These are phyloP conservation scores for Sugiyamaella chiloensis DNA, from an alignment of 805 yeast genomes.

Conservation along the genomic window DNA sequence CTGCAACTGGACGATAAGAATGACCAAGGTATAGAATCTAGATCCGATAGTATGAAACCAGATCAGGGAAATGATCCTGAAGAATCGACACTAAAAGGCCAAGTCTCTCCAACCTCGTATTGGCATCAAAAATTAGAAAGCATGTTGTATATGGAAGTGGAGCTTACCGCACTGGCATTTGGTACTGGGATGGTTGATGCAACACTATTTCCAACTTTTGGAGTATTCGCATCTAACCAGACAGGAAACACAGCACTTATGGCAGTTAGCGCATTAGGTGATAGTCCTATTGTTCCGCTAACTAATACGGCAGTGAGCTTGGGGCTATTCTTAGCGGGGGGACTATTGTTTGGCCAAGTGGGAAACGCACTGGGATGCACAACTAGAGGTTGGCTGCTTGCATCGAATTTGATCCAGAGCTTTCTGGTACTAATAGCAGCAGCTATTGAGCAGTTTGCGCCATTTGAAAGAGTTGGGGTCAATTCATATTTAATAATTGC, in stretches of 20 bases:
- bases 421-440: constrained; percentile 4
- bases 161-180: constrained; percentile 7
- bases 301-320: constrained; percentile 7
- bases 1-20: too few species aligned
- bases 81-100: too few species aligned
- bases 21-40: too few species aligned
- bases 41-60: too few species aligned
- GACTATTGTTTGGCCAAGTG: constrained; percentile 7
- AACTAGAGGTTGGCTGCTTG: constrained; percentile 7
- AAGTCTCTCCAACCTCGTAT: too few species aligned
- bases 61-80: too few species aligned
- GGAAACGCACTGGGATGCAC: constrained; percentile 5
- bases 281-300: neutral
- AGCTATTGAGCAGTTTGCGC: constrained; percentile 3
- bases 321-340: constrained; percentile 7
- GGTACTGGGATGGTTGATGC: constrained; percentile 11
- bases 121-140: constrained; percentile 3
- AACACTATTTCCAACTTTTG: constrained; percentile 2
- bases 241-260: constrained; percentile 11
- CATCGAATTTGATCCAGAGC: neutral
- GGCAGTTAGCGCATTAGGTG: constrained; percentile 8
- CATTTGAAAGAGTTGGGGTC: neutral
- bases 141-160: constrained; percentile 1
- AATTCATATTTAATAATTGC: constrained; percentile 1
- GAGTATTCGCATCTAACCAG: constrained; percentile 12